A percentile compares a stretch with the other conserved stretches of the same genome.
Evolutionary conservation across 2,329 filamentous ascomycete species (phyloP).

Genomic region (Passalora sequoiae): DNA sequence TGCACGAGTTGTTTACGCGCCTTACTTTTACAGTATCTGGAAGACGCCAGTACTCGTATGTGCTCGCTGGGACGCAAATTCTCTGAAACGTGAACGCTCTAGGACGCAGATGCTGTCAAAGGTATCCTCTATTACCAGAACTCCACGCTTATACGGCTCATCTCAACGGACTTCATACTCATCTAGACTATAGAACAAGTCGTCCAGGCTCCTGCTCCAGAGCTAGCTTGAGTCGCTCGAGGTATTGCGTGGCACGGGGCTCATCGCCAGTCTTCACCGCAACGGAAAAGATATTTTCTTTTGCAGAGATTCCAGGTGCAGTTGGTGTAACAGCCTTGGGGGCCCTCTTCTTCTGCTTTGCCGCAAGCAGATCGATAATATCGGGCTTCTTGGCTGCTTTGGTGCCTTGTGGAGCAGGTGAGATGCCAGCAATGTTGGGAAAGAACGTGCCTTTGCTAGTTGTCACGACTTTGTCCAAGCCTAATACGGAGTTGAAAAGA

Average conservation of each 20-base stretch:
- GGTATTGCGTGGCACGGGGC: slow-evolving; percentile 71
- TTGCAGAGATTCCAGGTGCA: slow-evolving; percentile 36
- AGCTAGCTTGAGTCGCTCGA: slow-evolving; percentile 79
- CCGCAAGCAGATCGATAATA: slow-evolving; percentile 73
- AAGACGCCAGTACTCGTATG: too few relatives aligned
- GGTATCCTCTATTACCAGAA: too few relatives aligned
- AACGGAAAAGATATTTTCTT: slow-evolving; percentile 75
- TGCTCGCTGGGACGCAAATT: not conserved
- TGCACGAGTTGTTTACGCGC: too few relatives aligned
- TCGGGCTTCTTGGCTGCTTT: slow-evolving; percentile 54
- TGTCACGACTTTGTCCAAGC: slow-evolving; percentile 51
- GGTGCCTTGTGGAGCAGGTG: slow-evolving; percentile 37
- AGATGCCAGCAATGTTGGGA: slow-evolving; percentile 63
- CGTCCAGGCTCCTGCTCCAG: slow-evolving; percentile 75
- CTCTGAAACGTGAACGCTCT: too few relatives aligned
- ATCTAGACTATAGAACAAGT: slow-evolving; percentile 51
- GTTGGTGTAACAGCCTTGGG: slow-evolving; percentile 26
- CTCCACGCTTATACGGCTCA: slow-evolving; percentile 14
- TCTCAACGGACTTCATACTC: too few relatives aligned
- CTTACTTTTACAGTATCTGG: too few relatives aligned
- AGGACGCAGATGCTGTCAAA: too few relatives aligned
- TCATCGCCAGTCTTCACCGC: slow-evolving; percentile 75
- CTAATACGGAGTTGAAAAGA: slow-evolving; percentile 84
- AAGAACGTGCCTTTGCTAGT: slow-evolving; percentile 60
- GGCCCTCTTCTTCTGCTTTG: slow-evolving; percentile 38